Evolutionary conservation across 805 yeast genomes (phyloP), one percentile per base, ranked within the genome.

Genomic region (Barnettozyma californica): DNA sequence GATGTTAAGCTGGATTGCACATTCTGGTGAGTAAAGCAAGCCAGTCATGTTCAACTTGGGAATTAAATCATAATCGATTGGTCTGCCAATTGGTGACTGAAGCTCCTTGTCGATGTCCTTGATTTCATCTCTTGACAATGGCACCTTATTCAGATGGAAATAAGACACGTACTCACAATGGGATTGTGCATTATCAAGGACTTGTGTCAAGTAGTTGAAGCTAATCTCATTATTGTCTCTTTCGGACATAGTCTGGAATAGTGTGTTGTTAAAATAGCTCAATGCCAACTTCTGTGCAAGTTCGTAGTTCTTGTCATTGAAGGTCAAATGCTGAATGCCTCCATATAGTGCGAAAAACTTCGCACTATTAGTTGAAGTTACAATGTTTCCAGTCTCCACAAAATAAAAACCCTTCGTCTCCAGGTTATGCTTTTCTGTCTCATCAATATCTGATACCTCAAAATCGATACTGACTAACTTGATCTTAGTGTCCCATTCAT

Each of bases 21-120:
- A 91, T 61, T 91, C 96, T 0, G 97, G 97, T 0, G 96, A 88
- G 59, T 87, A 90, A 18, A 88, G 50, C 13, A 88, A 53, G 7
- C 84, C 89, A 2, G 74, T 63, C 9, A 91, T 58, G 29, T 67
- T 68, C 16, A 91, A 54, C 0, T 64, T 58, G 0, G 97, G 97
- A 5, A 83, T 61, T 1, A 59, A 50, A 11, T 66, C 55, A 23
- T 68, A 54, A 16, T 76, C 73, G 14, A 82, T 75, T 2, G 97
- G 97, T 51, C 86, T 70, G 0, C 97, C 97, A n/a, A 77, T 61
- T 1, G 97, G 97, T 52, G 75, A 70, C 10, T 55, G 62, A 19
- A 90, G 66, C 63, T 91, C 98, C 34, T 79, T 75, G 55, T 91
- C 97, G 27, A 91, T 80, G 43, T 68, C 68, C 39, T 70, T 59